phyloP scores from a whole-genome alignment of 2,329 filamentous ascomycete species.

The Aspergillus quadrilineatus region DNA sequence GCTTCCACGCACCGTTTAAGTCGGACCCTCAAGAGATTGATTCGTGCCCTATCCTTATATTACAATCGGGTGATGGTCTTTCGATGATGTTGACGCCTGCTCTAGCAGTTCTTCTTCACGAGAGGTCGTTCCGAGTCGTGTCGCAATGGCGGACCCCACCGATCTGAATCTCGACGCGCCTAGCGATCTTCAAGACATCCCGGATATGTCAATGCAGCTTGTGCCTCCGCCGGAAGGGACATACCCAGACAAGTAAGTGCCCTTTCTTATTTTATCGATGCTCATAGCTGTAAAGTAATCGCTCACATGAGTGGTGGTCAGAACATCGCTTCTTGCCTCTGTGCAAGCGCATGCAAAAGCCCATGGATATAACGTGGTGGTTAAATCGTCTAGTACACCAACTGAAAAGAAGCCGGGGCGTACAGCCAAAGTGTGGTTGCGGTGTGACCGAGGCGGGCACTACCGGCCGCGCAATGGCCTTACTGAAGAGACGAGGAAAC shows the following conservation, averaged over 20 bases:
- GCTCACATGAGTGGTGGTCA: conserved; percentile 12
- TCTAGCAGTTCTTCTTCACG: conserved; percentile 16
- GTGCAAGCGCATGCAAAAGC: conserved; percentile 44
- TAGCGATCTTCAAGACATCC: conserved; percentile 47
- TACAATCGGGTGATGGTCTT: background rate
- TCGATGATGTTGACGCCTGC: conserved; percentile 22
- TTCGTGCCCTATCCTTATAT: background rate
- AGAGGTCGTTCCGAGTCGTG: conserved; percentile 19
- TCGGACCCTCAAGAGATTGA: conserved; percentile 10
- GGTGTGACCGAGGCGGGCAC: conserved; percentile 46
- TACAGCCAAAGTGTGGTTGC: conserved; percentile 46
- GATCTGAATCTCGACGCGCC: conserved; percentile 47
- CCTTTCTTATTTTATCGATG: background rate
- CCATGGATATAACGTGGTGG: conserved; percentile 47
- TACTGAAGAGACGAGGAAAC: conserved; percentile 47
- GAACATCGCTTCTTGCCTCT: conserved; percentile 38
- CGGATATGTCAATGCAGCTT: conserved; percentile 44
- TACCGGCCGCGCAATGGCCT: conserved; percentile 47
- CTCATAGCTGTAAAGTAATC: conserved; percentile 3
- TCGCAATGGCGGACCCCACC: conserved; percentile 42
- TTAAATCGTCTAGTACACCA: conserved; percentile 48
- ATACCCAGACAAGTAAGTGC: conserved; percentile 43
- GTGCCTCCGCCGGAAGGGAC: conserved; percentile 45
- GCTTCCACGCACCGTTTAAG: conserved; percentile 42
- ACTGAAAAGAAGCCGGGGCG: conserved; percentile 47